phyloP scores from a whole-genome alignment of 306 rosid genomes.

The Glycine tomentella region DNA sequence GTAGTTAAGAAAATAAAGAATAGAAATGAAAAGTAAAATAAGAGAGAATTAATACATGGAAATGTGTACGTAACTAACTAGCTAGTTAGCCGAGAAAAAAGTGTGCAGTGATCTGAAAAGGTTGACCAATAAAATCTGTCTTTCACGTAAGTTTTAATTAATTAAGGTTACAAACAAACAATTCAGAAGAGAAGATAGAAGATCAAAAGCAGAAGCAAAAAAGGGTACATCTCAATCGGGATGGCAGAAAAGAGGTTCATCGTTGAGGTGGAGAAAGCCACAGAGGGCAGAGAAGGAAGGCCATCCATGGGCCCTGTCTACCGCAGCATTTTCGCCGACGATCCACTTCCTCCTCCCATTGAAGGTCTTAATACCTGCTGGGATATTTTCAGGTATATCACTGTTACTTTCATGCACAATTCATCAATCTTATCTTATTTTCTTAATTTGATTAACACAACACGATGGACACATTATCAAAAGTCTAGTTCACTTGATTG shows the following conservation, averaged over 20 bases:
- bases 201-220: no score
- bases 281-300: constrained; percentile 57
- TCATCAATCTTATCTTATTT: no score
- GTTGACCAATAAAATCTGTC: constrained; percentile 27
- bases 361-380: constrained; percentile 77
- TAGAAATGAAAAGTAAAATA: no score
- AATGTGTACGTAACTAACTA: neutral
- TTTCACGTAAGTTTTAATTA: constrained; percentile 9
- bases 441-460: no score
- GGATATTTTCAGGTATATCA: constrained; percentile 65
- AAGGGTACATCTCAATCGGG: neutral
- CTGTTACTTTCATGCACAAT: no score
- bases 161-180: neutral
- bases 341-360: constrained; percentile 62
- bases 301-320: constrained; percentile 84
- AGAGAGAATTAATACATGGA: neutral
- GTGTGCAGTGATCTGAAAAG: constrained; percentile 38
- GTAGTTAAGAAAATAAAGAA: no score
- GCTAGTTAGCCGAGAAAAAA: neutral
- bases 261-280: constrained; percentile 72
- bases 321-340: constrained; percentile 65
- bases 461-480: no score
- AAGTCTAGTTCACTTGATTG: no score
- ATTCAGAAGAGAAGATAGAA: neutral
- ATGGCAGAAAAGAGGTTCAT: constrained; percentile 62